These are phyloP conservation scores for Gnomoniopsis sp. DNA, from an alignment of 2,329 filamentous ascomycete species.

Conservation along the genomic window DNA sequence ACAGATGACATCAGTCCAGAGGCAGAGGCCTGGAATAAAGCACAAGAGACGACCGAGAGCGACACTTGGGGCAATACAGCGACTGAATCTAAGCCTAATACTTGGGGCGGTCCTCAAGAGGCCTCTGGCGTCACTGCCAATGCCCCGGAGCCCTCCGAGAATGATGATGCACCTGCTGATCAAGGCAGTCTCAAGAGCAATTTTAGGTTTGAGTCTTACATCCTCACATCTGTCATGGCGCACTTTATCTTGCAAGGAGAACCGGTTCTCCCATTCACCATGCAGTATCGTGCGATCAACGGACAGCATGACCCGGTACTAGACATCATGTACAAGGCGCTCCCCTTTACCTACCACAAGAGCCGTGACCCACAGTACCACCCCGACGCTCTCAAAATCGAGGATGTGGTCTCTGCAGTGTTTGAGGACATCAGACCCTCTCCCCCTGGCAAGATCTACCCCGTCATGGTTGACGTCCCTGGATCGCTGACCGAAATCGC, in stretches of 20 bases:
- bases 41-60: no score
- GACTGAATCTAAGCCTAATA: background rate
- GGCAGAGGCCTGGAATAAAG: no score
- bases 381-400: background rate
- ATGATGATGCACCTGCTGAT: background rate
- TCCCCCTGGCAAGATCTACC: background rate
- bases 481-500: background rate
- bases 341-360: background rate
- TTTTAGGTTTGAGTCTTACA: background rate
- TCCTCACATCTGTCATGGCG: background rate
- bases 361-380: background rate
- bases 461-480: background rate
- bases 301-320: background rate
- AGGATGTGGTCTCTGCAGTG: background rate
- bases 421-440: background rate
- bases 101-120: background rate
- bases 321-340: background rate
- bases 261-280: background rate
- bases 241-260: background rate
- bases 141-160: background rate
- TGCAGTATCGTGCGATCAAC: background rate
- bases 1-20: no score
- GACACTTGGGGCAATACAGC: no score
- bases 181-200: background rate
- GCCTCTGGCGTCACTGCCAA: background rate